Evolutionary conservation across 176 grass and related monocot species (phyloP), one percentile per base, ranked within the genome.

Genomic region (Eremochloa ophiuroides): DNA sequence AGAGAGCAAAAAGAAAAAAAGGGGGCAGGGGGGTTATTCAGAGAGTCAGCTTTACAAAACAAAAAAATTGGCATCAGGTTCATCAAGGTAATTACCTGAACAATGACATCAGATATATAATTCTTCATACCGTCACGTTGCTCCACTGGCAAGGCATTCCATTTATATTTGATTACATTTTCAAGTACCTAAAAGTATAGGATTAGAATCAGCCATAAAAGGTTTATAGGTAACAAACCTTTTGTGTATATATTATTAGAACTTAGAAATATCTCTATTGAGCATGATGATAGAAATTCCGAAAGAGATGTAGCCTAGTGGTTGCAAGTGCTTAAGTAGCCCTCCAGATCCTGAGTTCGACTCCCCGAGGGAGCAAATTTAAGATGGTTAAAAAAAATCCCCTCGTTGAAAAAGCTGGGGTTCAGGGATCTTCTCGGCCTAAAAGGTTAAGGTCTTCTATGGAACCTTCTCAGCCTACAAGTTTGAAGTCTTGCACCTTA

Each of bases 61-160:
- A 30, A 3, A 79, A 66, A 79, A 67, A 22, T 9, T 38, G 42
- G 20, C 13, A 79, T 53, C 40, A 76, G 17, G 10, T 13, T 64
- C 20, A 37, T 23, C 4, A 25, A 74, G 11, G 30, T 59, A 26
- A 16, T 50, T 78, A 74, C 92, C 86, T 94, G 86, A 69, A 94
- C 88, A 75, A 94, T 94, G 63, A 94, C 75, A 67, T 94, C 86
- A 60, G 92, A 94, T 81, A 94, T 88, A 41, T 94, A 94, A 84
- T 91, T 94, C 75, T 94, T 94, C 69, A 94, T 94, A 23, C 92
- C 92, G 59, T 94, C 92, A 39, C 88, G 70, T 17, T 94, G 92
- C 70, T 94, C 92, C 46, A 82, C 71, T 10, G 92, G 92, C 71
- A 94, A 82, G 10, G 83, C 86, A 23, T 94, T 94, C 92, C 88